These are phyloP conservation scores for Xylaria bambusicola DNA, from an alignment of 495 filamentous ascomycete species.

Conservation along the genomic window DNA sequence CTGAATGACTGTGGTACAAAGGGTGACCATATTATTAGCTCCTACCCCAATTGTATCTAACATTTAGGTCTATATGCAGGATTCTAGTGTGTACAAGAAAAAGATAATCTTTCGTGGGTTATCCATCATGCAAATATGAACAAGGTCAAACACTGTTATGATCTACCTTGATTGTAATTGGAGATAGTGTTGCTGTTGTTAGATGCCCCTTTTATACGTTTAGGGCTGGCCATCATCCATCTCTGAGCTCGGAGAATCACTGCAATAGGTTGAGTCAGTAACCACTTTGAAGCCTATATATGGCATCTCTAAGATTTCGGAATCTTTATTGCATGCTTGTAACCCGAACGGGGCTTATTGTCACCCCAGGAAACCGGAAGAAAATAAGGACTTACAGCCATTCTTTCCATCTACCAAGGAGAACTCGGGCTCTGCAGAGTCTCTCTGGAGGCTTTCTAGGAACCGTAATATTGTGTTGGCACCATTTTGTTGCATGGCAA, in stretches of 20 bases:
- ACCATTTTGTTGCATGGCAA: neutral
- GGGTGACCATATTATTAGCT: too few species aligned
- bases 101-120: too few species aligned
- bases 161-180: too few species aligned
- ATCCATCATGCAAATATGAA: too few species aligned
- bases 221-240: constrained; percentile 13
- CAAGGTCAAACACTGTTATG: too few species aligned
- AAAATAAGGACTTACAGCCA: neutral
- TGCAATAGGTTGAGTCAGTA: neutral
- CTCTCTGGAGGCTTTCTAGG: constrained; percentile 6
- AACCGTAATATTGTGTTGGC: neutral
- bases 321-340: neutral
- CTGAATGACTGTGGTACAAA: too few species aligned
- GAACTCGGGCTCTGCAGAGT: constrained; percentile 1
- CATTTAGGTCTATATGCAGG: too few species aligned
- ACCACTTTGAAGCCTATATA: neutral
- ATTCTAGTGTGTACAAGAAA: too few species aligned
- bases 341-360: neutral
- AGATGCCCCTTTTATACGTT: neutral
- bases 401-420: neutral
- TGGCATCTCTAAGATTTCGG: neutral
- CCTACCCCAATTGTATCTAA: too few species aligned
- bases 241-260: constrained; percentile 7
- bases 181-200: too few species aligned
- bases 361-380: neutral